Conservation (phyloP, 148 eudicot species). For the Euryodendron excelsum region DNA sequence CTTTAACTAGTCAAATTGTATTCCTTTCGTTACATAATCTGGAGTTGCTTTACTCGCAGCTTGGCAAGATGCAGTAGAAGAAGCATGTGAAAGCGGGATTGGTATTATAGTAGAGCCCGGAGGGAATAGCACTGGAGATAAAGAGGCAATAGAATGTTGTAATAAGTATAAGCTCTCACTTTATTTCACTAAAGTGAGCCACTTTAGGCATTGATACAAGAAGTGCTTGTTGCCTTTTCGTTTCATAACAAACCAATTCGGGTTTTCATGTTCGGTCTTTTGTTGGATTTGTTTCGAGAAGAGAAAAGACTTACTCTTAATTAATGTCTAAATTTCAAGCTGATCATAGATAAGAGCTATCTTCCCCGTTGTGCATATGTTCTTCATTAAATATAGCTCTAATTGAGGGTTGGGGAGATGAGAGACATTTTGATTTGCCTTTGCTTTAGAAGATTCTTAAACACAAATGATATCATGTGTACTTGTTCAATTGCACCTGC, state of each 20-base stretch:
- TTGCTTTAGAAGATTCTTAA: too few species aligned
- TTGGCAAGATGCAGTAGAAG: constrained; percentile 96
- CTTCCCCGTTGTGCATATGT: too few species aligned
- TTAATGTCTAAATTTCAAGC: too few species aligned
- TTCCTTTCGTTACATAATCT: background rate
- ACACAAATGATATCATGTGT: too few species aligned
- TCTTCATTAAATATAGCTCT: too few species aligned
- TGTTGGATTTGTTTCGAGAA: too few species aligned
- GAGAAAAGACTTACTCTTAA: background rate
- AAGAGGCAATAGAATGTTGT: constrained; percentile 85
- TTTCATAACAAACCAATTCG: too few species aligned
- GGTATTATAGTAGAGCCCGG: constrained; percentile 86
- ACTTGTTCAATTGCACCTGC: too few species aligned
- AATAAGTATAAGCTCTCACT: constrained; percentile 85
- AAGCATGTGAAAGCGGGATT: constrained; percentile 83
- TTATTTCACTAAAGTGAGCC: constrained; percentile 79
- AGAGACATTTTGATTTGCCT: too few species aligned
- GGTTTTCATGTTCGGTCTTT: too few species aligned
- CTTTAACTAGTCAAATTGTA: background rate
- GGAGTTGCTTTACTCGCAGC: constrained; percentile 43
- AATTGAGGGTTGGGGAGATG: too few species aligned
- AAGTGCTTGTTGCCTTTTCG: background rate
- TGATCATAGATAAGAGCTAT: background rate
- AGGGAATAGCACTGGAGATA: constrained; percentile 83
- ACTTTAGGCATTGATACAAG: constrained; percentile 65